Conservation (phyloP, 2,329 filamentous ascomycete species). For the Aureobasidium sp. region DNA sequence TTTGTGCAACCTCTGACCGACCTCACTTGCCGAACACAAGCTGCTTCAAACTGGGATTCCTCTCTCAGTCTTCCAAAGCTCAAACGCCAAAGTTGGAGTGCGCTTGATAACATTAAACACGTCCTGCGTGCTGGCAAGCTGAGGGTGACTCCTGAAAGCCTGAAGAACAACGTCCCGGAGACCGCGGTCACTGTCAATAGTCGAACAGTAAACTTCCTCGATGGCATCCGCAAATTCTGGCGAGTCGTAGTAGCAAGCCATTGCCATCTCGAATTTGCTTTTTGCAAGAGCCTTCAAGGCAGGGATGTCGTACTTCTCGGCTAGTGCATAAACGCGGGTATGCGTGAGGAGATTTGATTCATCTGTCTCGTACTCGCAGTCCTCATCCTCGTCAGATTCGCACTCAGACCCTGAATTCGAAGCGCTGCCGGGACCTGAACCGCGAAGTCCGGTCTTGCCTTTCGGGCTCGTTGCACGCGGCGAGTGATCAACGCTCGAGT, state of each 20-base stretch:
- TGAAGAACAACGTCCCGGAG: constrained; percentile 43
- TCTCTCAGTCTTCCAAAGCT: constrained; percentile 42
- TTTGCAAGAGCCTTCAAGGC: constrained; percentile 41
- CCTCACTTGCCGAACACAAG: background rate
- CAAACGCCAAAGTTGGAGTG: constrained; percentile 41
- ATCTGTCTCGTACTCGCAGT: constrained; percentile 32
- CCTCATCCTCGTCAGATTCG: constrained; percentile 29
- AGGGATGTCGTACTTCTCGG: constrained; percentile 45
- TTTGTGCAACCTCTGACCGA: background rate
- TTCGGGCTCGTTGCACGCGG: constrained; percentile 13
- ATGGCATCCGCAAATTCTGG: constrained; percentile 42
- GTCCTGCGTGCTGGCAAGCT: constrained; percentile 39
- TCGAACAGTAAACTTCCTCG: constrained; percentile 43
- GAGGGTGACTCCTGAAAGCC: constrained; percentile 40
- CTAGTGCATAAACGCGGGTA: constrained; percentile 43
- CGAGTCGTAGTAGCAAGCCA: constrained; percentile 38
- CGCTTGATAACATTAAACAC: constrained; percentile 39
- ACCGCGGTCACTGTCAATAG: constrained; percentile 44
- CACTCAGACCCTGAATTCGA: constrained; percentile 24
- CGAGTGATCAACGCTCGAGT: background rate
- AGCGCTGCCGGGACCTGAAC: background rate
- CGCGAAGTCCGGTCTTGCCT: constrained; percentile 1
- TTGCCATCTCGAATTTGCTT: constrained; percentile 40
- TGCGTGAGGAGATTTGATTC: constrained; percentile 40
- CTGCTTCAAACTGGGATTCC: constrained; percentile 33